phyloP scores from a whole-genome alignment of 2,329 filamentous ascomycete species.

The Thermoascus crustaceus region DNA sequence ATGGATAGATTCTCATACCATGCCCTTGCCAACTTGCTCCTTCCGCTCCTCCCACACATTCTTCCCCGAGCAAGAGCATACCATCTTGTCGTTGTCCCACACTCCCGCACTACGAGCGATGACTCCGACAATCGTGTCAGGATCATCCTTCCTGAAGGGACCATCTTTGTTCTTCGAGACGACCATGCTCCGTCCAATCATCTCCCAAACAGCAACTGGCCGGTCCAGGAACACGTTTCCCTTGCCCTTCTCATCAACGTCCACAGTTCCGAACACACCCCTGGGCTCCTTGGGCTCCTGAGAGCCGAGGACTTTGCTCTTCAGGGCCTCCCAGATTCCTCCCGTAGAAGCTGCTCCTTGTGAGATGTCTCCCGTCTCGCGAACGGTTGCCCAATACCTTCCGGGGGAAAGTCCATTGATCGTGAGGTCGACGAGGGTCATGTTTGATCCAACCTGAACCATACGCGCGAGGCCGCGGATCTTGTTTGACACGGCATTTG shows the following conservation, averaged over 20 bases:
- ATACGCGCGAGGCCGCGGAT: constrained; percentile 85
- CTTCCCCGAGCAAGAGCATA: constrained; percentile 96
- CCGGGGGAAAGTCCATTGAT: constrained; percentile 74
- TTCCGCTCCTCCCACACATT: constrained; percentile 95
- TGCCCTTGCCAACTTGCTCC: constrained; percentile 81
- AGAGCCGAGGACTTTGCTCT: constrained; percentile 32
- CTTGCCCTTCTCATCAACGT: constrained; percentile 66
- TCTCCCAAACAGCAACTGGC: constrained; percentile 84
- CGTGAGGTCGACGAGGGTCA: constrained; percentile 81
- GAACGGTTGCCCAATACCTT: constrained; percentile 73
- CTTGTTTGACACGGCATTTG: constrained; percentile 50
- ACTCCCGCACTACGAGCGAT: constrained; percentile 94
- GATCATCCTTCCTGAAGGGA: constrained; percentile 61
- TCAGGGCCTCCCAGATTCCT: constrained; percentile 62
- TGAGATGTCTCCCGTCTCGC: constrained; percentile 80
- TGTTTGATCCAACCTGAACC: constrained; percentile 74
- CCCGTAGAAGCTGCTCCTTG: constrained; percentile 75
- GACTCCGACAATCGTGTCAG: constrained; percentile 81
- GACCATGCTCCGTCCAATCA: constrained; percentile 88
- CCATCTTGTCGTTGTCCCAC: constrained; percentile 98
- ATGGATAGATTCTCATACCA: too few species aligned
- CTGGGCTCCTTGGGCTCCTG: constrained; percentile 36
- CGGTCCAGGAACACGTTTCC: constrained; percentile 75
- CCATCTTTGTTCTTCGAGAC: constrained; percentile 61
- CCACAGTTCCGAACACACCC: constrained; percentile 64